phyloP scores from a whole-genome alignment of 2,329 filamentous ascomycete genomes.

The Trichoderma cornu-damae region DNA sequence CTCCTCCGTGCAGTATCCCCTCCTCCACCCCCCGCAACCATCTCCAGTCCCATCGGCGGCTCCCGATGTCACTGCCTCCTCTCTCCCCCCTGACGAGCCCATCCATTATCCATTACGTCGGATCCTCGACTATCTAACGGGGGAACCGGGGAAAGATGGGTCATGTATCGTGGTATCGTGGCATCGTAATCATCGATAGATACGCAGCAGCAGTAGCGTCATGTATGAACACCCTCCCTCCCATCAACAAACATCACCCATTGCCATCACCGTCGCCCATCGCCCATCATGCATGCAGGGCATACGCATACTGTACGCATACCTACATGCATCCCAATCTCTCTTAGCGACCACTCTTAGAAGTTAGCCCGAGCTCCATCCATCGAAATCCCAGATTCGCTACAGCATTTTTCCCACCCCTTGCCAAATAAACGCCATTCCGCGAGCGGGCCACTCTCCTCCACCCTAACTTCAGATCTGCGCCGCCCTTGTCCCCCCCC shows the following conservation, averaged over 20 bases:
- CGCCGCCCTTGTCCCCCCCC: no score
- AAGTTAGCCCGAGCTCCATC: no score
- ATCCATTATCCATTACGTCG: constrained; percentile 11
- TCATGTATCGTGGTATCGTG: not conserved
- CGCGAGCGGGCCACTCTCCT: not conserved
- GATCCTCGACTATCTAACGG: constrained; percentile 4
- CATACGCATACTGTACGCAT: no score
- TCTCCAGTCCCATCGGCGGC: constrained; percentile 14
- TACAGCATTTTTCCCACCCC: not conserved
- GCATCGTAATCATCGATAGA: no score
- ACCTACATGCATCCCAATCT: not conserved
- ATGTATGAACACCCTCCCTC: not conserved
- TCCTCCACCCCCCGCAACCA: constrained; percentile 18
- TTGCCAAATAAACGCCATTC: constrained; percentile 6
- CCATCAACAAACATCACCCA: not conserved
- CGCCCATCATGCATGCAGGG: not conserved
- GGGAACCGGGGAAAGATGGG: constrained; percentile 16
- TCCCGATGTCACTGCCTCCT: constrained; percentile 5
- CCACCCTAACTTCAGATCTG: not conserved
- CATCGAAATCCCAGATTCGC: not conserved
- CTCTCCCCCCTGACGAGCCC: not conserved
- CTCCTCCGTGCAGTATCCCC: constrained; percentile 13
- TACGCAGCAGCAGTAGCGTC: not conserved
- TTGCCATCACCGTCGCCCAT: not conserved
- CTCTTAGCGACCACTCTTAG: not conserved